phyloP scores from a whole-genome alignment of 768 basidiomycete species.

The Filobasidium floriforme region DNA sequence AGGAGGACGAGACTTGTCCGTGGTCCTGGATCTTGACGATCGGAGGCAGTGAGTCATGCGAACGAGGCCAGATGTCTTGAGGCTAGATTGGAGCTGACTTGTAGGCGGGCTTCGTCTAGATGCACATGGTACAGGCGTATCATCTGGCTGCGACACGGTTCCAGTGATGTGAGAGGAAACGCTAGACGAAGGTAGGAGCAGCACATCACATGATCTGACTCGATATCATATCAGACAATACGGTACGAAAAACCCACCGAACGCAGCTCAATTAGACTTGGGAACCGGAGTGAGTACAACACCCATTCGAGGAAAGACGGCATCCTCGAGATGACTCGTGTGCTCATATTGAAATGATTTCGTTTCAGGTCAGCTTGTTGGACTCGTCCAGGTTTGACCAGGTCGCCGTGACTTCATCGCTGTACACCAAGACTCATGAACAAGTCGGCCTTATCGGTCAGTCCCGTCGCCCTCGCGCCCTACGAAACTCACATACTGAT shows the following conservation, averaged over 20 bases:
- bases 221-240: background rate
- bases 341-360: background rate
- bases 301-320: background rate
- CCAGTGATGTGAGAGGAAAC: background rate
- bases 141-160: background rate
- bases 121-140: background rate
- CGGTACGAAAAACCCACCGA: background rate
- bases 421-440: background rate
- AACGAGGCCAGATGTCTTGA: background rate
- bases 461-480: background rate
- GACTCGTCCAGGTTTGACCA: background rate
- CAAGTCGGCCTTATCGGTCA: background rate
- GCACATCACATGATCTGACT: too few relatives aligned
- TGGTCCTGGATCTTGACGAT: slow-evolving; percentile 2
- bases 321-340: background rate
- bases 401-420: background rate
- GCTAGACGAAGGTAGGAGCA: too few relatives aligned
- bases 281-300: background rate
- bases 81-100: background rate
- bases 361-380: background rate
- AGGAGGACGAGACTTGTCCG: background rate
- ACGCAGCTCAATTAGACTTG: background rate
- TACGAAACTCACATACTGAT: background rate
- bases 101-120: background rate
- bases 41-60: background rate